Conservation (phyloP, 495 filamentous ascomycete species). For the Cercophora samala region DNA sequence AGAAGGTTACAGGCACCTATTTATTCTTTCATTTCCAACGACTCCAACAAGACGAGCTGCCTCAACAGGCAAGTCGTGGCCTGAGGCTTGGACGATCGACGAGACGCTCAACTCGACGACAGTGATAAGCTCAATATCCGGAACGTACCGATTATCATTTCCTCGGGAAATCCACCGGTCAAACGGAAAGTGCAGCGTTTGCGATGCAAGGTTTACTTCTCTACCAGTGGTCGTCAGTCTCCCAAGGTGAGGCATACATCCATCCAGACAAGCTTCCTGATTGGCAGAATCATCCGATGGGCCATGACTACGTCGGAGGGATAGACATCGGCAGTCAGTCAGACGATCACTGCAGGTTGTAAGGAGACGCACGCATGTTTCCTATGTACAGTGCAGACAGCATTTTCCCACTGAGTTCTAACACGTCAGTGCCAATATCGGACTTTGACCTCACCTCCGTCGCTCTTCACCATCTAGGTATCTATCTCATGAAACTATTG, state of each 20-base stretch:
- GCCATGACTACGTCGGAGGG: neutral
- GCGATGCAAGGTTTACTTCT: neutral
- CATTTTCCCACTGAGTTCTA: neutral
- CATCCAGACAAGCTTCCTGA: neutral
- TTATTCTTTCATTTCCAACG: neutral
- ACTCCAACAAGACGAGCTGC: neutral
- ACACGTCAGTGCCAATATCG: neutral
- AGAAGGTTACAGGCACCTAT: neutral
- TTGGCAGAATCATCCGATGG: neutral
- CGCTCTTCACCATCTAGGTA: neutral
- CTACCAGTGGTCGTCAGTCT: neutral
- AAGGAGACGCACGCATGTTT: neutral
- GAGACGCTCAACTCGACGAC: neutral
- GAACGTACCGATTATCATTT: neutral
- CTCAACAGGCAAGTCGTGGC: neutral
- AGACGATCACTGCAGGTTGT: neutral
- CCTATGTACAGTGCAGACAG: neutral
- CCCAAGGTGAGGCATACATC: neutral
- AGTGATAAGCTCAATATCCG: neutral
- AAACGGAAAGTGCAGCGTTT: neutral
- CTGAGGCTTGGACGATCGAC: neutral
- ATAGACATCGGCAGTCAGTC: constrained; percentile 2
- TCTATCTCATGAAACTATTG: neutral
- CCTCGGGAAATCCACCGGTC: neutral
- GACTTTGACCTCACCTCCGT: neutral